phyloP scores from a whole-genome alignment of 2,329 filamentous ascomycete genomes.

The Trichoderma guizhouense region DNA sequence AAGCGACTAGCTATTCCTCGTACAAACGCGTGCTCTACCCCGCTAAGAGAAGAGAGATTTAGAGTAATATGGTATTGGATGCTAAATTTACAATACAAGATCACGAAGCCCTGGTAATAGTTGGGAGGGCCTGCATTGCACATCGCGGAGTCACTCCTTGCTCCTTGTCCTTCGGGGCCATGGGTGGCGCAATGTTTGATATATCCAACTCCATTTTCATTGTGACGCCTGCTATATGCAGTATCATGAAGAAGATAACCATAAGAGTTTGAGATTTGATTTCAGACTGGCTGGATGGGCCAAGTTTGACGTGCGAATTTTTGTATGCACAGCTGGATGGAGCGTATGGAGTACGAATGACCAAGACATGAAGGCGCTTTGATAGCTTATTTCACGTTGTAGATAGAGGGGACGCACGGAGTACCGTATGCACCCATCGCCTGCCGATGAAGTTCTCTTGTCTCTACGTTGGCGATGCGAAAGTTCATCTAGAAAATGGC shows the following conservation, averaged over 20 bases:
- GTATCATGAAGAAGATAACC: conserved; percentile 42
- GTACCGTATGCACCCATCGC: neutral
- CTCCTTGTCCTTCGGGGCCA: conserved; percentile 55
- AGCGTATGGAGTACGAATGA: too few species aligned
- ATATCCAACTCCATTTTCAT: conserved; percentile 43
- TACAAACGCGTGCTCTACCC: too few species aligned
- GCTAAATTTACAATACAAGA: too few species aligned
- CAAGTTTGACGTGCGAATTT: too few species aligned
- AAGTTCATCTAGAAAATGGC: neutral
- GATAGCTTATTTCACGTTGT: neutral
- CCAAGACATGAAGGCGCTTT: neutral
- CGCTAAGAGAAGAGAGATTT: too few species aligned
- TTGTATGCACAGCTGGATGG: too few species aligned
- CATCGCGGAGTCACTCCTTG: conserved; percentile 48
- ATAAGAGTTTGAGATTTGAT: too few species aligned
- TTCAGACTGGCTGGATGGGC: too few species aligned
- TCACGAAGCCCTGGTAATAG: conserved; percentile 23
- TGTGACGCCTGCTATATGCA: conserved; percentile 39
- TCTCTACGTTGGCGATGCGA: neutral
- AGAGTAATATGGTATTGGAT: too few species aligned
- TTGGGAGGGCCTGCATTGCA: conserved; percentile 54
- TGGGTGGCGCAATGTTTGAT: conserved; percentile 55
- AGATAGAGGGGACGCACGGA: neutral
- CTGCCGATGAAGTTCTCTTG: neutral
- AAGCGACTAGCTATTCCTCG: too few species aligned